Base-by-base conservation (phyloP, 257 asterid species). In the Anisodus acutangulus region DNA sequence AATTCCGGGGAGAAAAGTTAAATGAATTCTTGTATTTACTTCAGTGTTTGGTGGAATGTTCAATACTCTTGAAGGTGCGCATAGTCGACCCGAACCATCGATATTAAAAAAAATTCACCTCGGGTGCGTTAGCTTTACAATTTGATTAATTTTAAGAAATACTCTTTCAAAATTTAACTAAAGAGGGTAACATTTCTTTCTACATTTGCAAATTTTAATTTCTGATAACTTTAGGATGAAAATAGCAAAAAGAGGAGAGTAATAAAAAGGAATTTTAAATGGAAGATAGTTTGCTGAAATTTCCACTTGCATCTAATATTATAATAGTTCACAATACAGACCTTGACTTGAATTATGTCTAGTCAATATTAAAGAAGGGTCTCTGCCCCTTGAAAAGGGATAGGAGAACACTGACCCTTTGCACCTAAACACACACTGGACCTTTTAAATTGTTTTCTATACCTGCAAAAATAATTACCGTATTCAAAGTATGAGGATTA, bases 261-360 rank as follows among this genome's bases (percentile, higher is more conserved):
- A 22, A 22, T 22, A 22, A 22, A 22, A 22, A 22, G 26, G 26
- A 22, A 0, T 5, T 74, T 49, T 22, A 12, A 12, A 22, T 12
- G 62, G 78, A 15, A 22, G 47, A 72, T 3, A 15, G 11, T 19
- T 47, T 0, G 59, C 80, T 47, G 80, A 72, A 72, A 45, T 47
- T 72, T 45, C 35, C n/a, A 72, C 13, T 8, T 49, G 9, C 62
- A 74, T 45, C 80, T 9, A 16, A 47, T 41, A n/a, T 2, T 43
- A n/a, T n/a, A 45, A 13, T 35, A 11, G 3, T 59, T 26, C 64
- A 59, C 22, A 59, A 7, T 7, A 72, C 1, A 15, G 80, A 71
- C 39, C 39, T 71, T n/a, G 80, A 71, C 80, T 45, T 71, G 35
- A 71, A 69, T 69, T 4, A 43, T 41, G 59, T n/a, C 12, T 31